Conservation (phyloP, 164 flowering plant genomes). For the Macadamia tetraphylla region DNA sequence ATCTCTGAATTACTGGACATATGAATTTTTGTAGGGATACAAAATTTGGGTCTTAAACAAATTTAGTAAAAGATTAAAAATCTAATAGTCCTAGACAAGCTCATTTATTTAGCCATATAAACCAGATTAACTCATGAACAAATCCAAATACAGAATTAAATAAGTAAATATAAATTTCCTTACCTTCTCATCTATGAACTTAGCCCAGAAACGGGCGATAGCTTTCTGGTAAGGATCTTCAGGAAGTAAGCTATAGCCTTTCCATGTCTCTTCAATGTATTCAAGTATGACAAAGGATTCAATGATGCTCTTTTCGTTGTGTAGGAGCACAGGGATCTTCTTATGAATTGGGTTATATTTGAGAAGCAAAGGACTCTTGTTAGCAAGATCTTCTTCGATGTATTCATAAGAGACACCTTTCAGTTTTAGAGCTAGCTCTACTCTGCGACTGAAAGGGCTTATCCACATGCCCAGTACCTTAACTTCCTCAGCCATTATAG, state of each 20-base stretch:
- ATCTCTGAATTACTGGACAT: too few species aligned
- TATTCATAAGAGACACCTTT: slow-evolving; percentile 28
- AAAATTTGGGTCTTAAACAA: too few species aligned
- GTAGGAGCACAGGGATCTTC: slow-evolving; percentile 20
- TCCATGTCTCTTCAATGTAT: neutral
- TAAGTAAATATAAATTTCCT: too few species aligned
- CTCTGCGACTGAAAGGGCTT: slow-evolving; percentile 28
- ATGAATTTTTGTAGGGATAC: too few species aligned
- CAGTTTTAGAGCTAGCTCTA: slow-evolving; percentile 30
- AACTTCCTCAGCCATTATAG: slow-evolving; percentile 19
- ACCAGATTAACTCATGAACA: too few species aligned
- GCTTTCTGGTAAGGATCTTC: slow-evolving; percentile 11
- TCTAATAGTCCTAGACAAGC: too few species aligned
- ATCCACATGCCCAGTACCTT: slow-evolving; percentile 18
- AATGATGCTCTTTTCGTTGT: slow-evolving; percentile 30
- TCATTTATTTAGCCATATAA: too few species aligned
- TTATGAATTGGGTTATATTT: neutral
- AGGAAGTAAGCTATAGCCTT: neutral
- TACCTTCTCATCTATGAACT: slow-evolving; percentile 30
- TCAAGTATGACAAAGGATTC: neutral
- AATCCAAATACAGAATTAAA: too few species aligned
- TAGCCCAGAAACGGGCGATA: slow-evolving; percentile 35
- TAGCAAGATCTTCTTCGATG: slow-evolving; percentile 22
- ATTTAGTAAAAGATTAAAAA: too few species aligned
- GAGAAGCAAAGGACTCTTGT: slow-evolving; percentile 30